Conservation (phyloP, 2,329 filamentous ascomycete species). For the Myriosclerotinia curreyana region DNA sequence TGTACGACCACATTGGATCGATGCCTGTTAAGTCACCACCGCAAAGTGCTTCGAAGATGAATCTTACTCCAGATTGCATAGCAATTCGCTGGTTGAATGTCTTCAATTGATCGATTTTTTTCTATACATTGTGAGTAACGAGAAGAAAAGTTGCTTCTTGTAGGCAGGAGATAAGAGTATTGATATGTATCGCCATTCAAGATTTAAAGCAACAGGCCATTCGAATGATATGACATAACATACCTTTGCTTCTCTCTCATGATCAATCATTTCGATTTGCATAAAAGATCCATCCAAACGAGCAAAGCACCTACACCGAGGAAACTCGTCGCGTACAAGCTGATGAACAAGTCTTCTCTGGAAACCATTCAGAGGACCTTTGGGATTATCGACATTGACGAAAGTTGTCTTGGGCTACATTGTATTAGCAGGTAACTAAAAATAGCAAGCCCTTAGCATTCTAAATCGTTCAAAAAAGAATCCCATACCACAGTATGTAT, state of each 20-base stretch:
- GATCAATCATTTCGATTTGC: slow-evolving; percentile 36
- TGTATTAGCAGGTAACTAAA: background rate
- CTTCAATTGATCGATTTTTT: slow-evolving; percentile 14
- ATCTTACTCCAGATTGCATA: slow-evolving; percentile 31
- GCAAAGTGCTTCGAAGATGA: slow-evolving; percentile 38
- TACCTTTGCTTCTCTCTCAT: slow-evolving; percentile 33
- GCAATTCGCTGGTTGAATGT: slow-evolving; percentile 16
- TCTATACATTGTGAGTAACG: slow-evolving; percentile 3
- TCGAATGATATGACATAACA: background rate
- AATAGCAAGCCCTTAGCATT: background rate
- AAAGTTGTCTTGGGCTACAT: slow-evolving; percentile 38
- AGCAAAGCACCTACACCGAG: slow-evolving; percentile 35
- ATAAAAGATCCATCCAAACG: slow-evolving; percentile 35
- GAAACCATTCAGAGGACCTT: slow-evolving; percentile 50
- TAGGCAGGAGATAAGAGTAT: background rate
- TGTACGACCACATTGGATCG: slow-evolving; percentile 41
- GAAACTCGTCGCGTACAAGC: slow-evolving; percentile 60
- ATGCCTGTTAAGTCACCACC: slow-evolving; percentile 36
- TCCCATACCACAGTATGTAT: background rate
- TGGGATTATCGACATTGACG: slow-evolving; percentile 46
- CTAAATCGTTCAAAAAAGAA: background rate
- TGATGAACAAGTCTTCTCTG: slow-evolving; percentile 66
- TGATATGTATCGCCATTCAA: background rate
- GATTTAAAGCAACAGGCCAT: background rate
- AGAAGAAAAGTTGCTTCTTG: too few species aligned